Evolutionary conservation across 257 asterid genomes (phyloP), one percentile per base, ranked within the genome.

Genomic region (Cordia subcordata): DNA sequence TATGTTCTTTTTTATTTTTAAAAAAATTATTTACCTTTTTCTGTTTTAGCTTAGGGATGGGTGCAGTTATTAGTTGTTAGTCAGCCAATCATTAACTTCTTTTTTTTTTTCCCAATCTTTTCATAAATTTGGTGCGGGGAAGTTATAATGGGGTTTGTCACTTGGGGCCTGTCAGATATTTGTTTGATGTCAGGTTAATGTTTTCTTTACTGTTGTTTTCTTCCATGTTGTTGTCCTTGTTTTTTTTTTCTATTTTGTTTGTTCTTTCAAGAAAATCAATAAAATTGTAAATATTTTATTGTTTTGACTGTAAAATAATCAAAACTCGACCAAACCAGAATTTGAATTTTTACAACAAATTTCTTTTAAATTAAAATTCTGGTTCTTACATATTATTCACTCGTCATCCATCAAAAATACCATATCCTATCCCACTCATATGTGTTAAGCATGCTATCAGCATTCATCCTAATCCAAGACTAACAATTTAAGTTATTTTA

Each of bases 1-100:
- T 65, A 49, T 69, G 39, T 53, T 72, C 53, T 19, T 42, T 37
- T 44, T 61, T 44, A 17, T 12, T 11, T 19, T 52, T 23, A 9
- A 14, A 18, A n/a, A 22, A 19, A 13, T 17, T 68, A 10, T 19
- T 21, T 45, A 10, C 15, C 3, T 27, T 27, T 27, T 27, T 50
- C 5, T 0, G 0, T 58, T 19, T 19, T 42, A 42, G 16, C 57
- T 52, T 52, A 52, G 57, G 57, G 57, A 52, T 52, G 57, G 57
- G 57, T 52, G 57, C 23, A 52, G n/a, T n/a, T n/a, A 17, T 52
- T 52, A 52, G 57, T 52, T 52, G 11, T 13, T 52, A 19, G 37
- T 52, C 57, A 52, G 37, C 57, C 57, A 52, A 52, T 52, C 57
- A 52, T 52, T 52, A 52, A 8, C 6, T 52, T 11, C 20, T 50